Evolutionary conservation across 345 rosid genomes (phyloP), one percentile per base, ranked within the genome.

Genomic region (Populus tremula): DNA sequence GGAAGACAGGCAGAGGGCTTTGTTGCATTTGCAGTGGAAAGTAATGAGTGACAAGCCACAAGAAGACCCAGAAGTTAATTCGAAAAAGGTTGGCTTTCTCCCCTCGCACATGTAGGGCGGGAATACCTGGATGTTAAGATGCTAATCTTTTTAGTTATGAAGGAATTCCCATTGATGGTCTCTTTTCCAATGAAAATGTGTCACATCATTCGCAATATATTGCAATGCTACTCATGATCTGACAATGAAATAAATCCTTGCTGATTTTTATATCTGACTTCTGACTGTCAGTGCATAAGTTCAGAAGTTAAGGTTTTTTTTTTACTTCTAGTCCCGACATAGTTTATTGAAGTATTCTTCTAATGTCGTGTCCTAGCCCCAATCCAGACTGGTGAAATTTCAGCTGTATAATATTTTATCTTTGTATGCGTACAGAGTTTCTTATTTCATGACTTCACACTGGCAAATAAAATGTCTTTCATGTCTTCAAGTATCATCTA

Each of bases 1-100:
- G 98, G 97, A 92, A 85, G 96, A 91, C 38, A 88, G 89, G 88
- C 98, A 94, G 85, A 89, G 90, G 79, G 91, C 97, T 73, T 81
- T 94, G 79, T 84, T 94, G 87, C 97, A 94, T 82, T 31, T 94
- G 85, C 98, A 94, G 87, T 92, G 96, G 98, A 91, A 83, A 83
- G 97, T 94, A 75, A 92, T 94, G 97, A 54, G 96, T 76, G 90
- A 92, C 83, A 90, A 91, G 79, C 90, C 89, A 56, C 88, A 88
- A 67, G 97, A 88, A 77, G 97, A 94, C 67, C 95, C 87, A 72
- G 96, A 91, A 89, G 93, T 89, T 73, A 86, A 81, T 86, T 91
- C 96, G 1, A 87, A 84, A 77, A 86, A 83, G 97, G 95, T 92
- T 77, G 54, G 82, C 47, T 70, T 74, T 12, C 66, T 69, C 20